Evolutionary conservation across 2,329 filamentous ascomycete genomes (phyloP), one percentile per base, ranked within the genome.

Genomic region (Fusarium pseudonygamai): DNA sequence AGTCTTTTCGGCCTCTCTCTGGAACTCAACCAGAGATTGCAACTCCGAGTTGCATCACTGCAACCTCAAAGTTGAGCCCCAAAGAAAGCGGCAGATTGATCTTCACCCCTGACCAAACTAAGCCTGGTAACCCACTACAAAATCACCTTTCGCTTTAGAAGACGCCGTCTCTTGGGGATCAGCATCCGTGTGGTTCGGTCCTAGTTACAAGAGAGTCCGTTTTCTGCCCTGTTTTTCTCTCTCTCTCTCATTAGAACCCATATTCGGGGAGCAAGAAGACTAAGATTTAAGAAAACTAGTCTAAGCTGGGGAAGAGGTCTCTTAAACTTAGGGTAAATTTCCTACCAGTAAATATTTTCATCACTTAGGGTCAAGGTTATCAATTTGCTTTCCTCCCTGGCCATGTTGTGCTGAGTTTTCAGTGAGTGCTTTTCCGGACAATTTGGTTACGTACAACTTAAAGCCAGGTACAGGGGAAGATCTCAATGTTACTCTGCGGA

Each of bases 401-500:
- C 18, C 20, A 46, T 65, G 9, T 22, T 50, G 26, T 26, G 20
- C 49, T 30, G 26, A 20, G 13, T 28, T 18, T 26, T 34, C n/a
- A 16, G 14, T 30, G 36, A 24, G 26, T 22, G 39, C 9, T 26
- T 18, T 37, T 53, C 11, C 14, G 22, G 30, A 28, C 39, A 34
- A 57, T 34, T 28, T n/a, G 16, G 30, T 62, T 49, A 39, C 49
- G 37, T 67, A 67, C 43, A 32, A 28, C 32, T 16, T 24, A 18
- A 34, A 26, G 11, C 26, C 26, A 30, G 36, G 24, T 28, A 39
- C 40, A 60, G 53, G 40, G 68, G 68, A 60, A 69, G 58, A 72
- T 57, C 58, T 52, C 40, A 53, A 67, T 62, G 50, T 53, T 71
- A 56, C 55, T 36, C 30, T 49, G 6, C 30, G 20, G 40, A 64